A percentile compares a stretch with the other conserved stretches of the same genome.
These are phyloP conservation scores for Cyclostephanos invisitatus DNA, from an alignment of 108 stramenopile genomes.

Conservation along the genomic window DNA sequence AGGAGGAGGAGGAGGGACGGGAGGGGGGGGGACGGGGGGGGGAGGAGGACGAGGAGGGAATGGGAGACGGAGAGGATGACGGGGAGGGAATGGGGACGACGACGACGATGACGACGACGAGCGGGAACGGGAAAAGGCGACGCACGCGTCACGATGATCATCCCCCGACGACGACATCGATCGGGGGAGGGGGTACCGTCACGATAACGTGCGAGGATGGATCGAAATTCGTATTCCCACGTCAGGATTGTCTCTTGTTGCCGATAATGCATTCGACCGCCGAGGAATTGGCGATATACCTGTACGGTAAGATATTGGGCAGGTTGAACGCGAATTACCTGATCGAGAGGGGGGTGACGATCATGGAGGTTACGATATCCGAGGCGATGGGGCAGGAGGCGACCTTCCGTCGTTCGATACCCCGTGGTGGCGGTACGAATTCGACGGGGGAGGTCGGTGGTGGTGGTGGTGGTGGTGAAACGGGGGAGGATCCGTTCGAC, in stretches of 20 bases:
- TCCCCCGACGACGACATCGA: too few species aligned
- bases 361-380: constrained; percentile 86
- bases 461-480: too few species aligned
- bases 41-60: constrained; percentile 13
- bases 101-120: background rate
- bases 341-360: constrained; percentile 72
- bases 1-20: constrained; percentile 28
- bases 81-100: background rate
- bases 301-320: constrained; percentile 70
- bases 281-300: constrained; percentile 92
- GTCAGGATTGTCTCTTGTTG: constrained; percentile 84
- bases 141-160: too few species aligned
- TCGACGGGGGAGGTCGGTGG: background rate
- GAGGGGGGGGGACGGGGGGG: constrained; percentile 1
- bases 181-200: constrained; percentile 23
- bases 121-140: background rate
- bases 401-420: constrained; percentile 65
- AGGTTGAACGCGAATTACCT: constrained; percentile 71
- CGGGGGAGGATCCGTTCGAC: constrained; percentile 20
- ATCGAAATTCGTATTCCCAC: constrained; percentile 76
- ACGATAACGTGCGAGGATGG: constrained; percentile 85
- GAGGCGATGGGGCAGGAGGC: constrained; percentile 93
- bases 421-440: constrained; percentile 2
- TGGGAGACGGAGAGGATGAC: background rate
- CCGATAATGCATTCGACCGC: constrained; percentile 94